Percentiles rank a stretch among this genome's conserved stretches.
phyloP scores from a whole-genome alignment of 306 rosid species.

The Prunus salicina region DNA sequence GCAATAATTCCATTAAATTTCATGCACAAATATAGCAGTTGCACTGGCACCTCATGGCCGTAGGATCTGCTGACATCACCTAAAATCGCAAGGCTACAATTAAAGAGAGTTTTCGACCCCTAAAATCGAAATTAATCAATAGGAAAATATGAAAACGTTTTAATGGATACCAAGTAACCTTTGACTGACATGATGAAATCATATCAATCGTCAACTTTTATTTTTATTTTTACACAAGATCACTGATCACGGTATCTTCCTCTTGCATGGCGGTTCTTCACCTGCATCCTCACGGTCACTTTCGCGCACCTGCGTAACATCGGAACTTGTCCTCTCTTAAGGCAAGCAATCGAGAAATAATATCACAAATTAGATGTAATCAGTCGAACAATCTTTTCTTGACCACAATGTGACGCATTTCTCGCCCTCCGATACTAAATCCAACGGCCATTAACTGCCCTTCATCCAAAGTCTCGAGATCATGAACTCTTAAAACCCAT shows the following conservation, averaged over 20 bases:
- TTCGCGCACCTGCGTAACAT: constrained; percentile 11
- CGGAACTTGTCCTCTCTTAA: neutral
- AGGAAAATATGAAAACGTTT: too few relatives aligned
- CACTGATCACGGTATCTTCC: neutral
- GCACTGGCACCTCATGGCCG: too few relatives aligned
- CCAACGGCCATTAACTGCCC: constrained; percentile 31
- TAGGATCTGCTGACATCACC: too few relatives aligned
- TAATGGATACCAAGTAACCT: too few relatives aligned
- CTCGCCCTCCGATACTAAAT: constrained; percentile 3
- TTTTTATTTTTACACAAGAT: neutral
- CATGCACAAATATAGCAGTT: too few relatives aligned
- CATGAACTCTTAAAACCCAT: constrained; percentile 17
- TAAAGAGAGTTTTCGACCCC: too few relatives aligned
- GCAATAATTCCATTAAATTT: too few relatives aligned
- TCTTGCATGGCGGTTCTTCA: constrained; percentile 12
- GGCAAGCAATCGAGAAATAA: constrained; percentile 9
- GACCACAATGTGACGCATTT: constrained; percentile 57
- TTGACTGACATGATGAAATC: too few relatives aligned
- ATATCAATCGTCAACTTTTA: too few relatives aligned
- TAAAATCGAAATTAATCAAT: too few relatives aligned
- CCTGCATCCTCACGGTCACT: constrained; percentile 31
- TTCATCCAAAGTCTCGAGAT: constrained; percentile 15
- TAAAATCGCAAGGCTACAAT: too few relatives aligned
- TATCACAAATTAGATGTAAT: neutral
- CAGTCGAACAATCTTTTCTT: constrained; percentile 59